phyloP scores from a whole-genome alignment of 331 rosid genomes.

The Quercus phellos region DNA sequence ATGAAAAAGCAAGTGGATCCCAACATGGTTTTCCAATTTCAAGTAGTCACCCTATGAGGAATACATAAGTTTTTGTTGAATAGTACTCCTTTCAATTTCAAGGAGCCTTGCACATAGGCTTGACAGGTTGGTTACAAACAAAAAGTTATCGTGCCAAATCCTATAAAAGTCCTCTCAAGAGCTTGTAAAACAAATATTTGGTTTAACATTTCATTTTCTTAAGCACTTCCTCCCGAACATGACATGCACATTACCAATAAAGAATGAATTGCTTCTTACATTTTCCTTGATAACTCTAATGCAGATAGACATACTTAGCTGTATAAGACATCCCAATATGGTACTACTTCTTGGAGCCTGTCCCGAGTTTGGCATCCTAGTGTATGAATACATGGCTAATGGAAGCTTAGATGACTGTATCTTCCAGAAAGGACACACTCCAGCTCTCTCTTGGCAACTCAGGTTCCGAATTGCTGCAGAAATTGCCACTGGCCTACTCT shows the following conservation, averaged over 20 bases:
- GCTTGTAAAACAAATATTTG: background rate
- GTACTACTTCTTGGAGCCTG: conserved; percentile 97
- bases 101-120: background rate
- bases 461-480: conserved; percentile 81
- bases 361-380: conserved; percentile 75
- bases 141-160: background rate
- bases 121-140: background rate
- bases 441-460: conserved; percentile 61
- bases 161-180: background rate
- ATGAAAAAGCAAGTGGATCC: background rate
- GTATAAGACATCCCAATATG: conserved; percentile 96
- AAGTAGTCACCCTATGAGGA: too few species aligned
- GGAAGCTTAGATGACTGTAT: conserved; percentile 87
- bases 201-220: background rate
- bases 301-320: conserved; percentile 87
- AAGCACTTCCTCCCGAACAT: background rate
- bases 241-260: background rate
- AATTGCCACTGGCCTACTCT: conserved; percentile 71
- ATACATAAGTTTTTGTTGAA: background rate
- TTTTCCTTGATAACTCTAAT: conserved; percentile 4
- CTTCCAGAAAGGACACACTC: conserved; percentile 37
- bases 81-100: background rate
- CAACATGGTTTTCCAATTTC: background rate
- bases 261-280: background rate
- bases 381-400: conserved; percentile 85